Conservation (phyloP, 2,329 filamentous ascomycete species). For the Fusarium foetens region DNA sequence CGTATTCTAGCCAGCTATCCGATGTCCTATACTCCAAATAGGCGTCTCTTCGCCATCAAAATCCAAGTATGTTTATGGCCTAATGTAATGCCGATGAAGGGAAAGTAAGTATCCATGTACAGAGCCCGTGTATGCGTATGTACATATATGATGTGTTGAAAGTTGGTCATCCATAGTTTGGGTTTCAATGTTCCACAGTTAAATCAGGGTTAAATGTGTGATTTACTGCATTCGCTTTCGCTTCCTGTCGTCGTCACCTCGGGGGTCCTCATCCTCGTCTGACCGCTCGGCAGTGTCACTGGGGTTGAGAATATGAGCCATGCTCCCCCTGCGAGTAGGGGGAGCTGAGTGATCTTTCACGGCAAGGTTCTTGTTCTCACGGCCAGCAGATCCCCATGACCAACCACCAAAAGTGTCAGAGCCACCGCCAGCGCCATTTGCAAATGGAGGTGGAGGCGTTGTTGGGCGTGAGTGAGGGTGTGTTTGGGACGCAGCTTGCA, state of each 20-base stretch:
- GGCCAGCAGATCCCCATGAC: conserved; percentile 65
- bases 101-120: conserved; percentile 12
- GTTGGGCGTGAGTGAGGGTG: conserved; percentile 64
- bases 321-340: conserved; percentile 67
- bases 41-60: conserved; percentile 20
- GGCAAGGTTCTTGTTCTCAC: conserved; percentile 61
- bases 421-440: conserved; percentile 54
- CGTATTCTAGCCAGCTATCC: conserved; percentile 27
- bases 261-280: conserved; percentile 65
- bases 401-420: conserved; percentile 63
- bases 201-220: conserved; percentile 48
- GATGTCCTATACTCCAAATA: conserved; percentile 32
- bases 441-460: conserved; percentile 62
- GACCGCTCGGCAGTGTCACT: conserved; percentile 66
- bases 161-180: neutral
- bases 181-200: neutral
- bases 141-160: conserved; percentile 9
- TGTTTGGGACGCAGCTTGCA: conserved; percentile 56
- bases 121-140: conserved; percentile 26
- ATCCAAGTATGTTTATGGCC: conserved; percentile 17
- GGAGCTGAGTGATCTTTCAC: conserved; percentile 66
- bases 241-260: conserved; percentile 69
- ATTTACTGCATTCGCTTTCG: conserved; percentile 68
- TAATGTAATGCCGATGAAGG: conserved; percentile 17
- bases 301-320: conserved; percentile 72